Conservation (phyloP, 164 flowering plant species). For the Vitis rupestris region DNA sequence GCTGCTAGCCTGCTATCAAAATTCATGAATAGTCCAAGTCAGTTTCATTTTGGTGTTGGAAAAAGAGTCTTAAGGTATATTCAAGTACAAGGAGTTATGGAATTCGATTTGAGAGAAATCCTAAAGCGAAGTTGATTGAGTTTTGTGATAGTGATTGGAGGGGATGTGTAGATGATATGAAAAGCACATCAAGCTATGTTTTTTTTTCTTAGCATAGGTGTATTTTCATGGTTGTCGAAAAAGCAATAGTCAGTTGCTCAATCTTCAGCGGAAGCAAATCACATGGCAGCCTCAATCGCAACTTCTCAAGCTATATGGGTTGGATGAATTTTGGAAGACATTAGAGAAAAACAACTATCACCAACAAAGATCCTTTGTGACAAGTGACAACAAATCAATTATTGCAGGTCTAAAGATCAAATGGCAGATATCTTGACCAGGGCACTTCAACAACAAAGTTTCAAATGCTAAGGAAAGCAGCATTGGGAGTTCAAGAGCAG, state of each 20-base stretch:
- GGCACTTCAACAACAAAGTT: not conserved
- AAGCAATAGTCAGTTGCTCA: slow-evolving; percentile 13
- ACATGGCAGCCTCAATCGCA: not conserved
- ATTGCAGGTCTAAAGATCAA: slow-evolving; percentile 13
- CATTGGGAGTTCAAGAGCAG: too few species aligned
- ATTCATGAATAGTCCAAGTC: too few species aligned
- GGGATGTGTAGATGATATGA: too few species aligned
- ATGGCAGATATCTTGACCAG: slow-evolving; percentile 14
- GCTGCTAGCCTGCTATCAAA: too few species aligned
- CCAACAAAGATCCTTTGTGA: slow-evolving; percentile 2
- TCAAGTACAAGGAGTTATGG: too few species aligned
- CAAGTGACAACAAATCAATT: slow-evolving; percentile 12
- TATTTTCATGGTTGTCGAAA: slow-evolving; percentile 15
- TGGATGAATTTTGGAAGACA: slow-evolving; percentile 5
- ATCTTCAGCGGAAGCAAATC: slow-evolving; percentile 8
- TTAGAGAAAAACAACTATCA: not conserved
- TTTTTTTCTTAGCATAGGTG: slow-evolving; percentile 1
- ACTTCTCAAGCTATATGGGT: slow-evolving; percentile 16
- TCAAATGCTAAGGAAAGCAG: too few species aligned
- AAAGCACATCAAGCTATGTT: too few species aligned
- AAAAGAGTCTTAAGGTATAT: too few species aligned
- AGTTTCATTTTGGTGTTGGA: too few species aligned
- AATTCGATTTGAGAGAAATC: too few species aligned
- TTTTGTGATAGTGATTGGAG: too few species aligned
- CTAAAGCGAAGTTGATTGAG: too few species aligned